phyloP scores from a whole-genome alignment of 2,329 filamentous ascomycete species.

The Paecilomyces formosus region DNA sequence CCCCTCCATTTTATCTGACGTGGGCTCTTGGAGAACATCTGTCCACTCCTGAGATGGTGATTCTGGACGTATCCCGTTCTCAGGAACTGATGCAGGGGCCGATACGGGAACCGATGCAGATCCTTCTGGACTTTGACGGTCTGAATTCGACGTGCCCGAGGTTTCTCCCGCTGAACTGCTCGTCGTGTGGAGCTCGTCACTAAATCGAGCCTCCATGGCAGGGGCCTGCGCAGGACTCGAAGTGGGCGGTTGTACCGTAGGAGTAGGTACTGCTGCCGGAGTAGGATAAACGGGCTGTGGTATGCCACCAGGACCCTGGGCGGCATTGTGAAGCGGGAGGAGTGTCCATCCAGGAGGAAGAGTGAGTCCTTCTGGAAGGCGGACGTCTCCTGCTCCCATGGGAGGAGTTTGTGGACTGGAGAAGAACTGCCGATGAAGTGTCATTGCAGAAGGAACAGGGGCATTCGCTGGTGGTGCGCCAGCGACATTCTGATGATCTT shows the following conservation, averaged over 20 bases:
- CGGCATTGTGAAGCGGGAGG: constrained; percentile 36
- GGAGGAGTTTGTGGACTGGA: constrained; percentile 20
- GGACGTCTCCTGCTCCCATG: constrained; percentile 36
- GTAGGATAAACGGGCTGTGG: background rate
- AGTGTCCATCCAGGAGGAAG: constrained; percentile 48
- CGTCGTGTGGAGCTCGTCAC: background rate
- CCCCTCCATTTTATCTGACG: constrained; percentile 1
- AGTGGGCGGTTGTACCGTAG: background rate
- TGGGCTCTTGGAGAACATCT: constrained; percentile 16
- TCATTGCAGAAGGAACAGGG: constrained; percentile 11
- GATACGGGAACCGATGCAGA: background rate
- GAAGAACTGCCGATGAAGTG: constrained; percentile 21
- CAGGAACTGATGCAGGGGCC: background rate
- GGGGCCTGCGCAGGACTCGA: background rate
- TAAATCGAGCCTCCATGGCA: background rate
- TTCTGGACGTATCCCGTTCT: background rate
- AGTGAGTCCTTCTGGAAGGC: constrained; percentile 43
- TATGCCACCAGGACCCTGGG: background rate
- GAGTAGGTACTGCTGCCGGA: background rate
- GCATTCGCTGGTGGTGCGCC: constrained; percentile 3
- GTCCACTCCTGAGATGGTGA: constrained; percentile 24
- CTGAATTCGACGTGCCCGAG: background rate
- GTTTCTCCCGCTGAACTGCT: background rate
- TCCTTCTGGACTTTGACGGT: background rate
- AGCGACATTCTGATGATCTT: constrained; percentile 17